Percentiles rank a stretch among this genome's conserved stretches.
Evolutionary conservation across 2,329 filamentous ascomycete species (phyloP).

Genomic region (Diaporthe batatas): DNA sequence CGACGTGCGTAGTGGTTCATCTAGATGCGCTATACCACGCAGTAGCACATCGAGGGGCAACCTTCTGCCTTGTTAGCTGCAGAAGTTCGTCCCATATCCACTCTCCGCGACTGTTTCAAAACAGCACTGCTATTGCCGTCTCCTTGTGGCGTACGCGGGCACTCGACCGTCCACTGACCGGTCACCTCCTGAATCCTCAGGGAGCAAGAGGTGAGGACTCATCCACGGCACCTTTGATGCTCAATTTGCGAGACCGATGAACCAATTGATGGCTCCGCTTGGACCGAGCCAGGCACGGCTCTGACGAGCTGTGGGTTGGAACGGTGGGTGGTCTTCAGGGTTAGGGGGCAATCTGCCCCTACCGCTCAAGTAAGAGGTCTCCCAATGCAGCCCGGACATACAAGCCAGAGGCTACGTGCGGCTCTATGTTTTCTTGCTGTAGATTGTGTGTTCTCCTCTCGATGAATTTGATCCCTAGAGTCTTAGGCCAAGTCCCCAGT

Average conservation of each 20-base stretch:
- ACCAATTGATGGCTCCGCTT: background rate
- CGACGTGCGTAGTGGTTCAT: constrained; percentile 15
- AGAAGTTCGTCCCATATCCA: constrained; percentile 28
- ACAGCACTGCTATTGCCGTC: background rate
- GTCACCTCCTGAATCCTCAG: background rate
- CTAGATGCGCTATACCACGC: background rate
- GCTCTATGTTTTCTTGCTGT: background rate
- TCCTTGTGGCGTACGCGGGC: background rate
- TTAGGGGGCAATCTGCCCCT: background rate
- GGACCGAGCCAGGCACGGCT: background rate
- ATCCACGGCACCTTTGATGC: background rate
- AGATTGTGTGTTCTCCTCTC: background rate
- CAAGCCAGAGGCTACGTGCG: too few species aligned
- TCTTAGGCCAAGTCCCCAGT: background rate
- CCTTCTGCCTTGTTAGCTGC: background rate
- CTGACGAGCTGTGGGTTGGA: too few species aligned
- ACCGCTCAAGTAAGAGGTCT: too few species aligned
- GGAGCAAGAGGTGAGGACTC: too few species aligned
- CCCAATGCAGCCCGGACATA: too few species aligned
- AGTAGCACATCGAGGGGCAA: constrained; percentile 18
- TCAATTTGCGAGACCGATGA: background rate
- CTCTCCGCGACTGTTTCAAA: constrained; percentile 13
- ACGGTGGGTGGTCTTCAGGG: background rate
- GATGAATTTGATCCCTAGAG: background rate
- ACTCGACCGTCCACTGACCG: background rate